Percentiles rank a stretch among this genome's conserved stretches.
Evolutionary conservation across 2,329 filamentous ascomycete genomes (phyloP).

Genomic region (Hymenoscyphus salicellus): DNA sequence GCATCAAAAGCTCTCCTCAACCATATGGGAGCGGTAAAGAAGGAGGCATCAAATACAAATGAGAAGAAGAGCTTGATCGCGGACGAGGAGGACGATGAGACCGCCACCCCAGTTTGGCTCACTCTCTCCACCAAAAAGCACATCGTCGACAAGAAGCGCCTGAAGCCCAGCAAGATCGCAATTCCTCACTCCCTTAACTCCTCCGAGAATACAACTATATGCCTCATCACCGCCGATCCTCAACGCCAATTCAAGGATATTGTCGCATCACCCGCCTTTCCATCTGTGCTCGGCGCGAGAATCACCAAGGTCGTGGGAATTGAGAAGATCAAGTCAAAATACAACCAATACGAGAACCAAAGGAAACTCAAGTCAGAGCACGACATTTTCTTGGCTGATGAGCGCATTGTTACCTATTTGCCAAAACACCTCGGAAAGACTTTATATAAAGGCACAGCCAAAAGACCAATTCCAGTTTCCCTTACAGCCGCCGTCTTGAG

Average conservation of each 20-base stretch:
- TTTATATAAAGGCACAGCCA: conserved; percentile 80
- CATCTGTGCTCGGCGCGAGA: conserved; percentile 60
- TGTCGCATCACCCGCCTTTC: conserved; percentile 70
- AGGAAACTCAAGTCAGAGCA: conserved; percentile 81
- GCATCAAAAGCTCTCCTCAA: conserved; percentile 61
- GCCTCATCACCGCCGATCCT: conserved; percentile 76
- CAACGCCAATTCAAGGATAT: conserved; percentile 91
- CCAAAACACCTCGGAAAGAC: conserved; percentile 82
- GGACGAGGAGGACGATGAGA: conserved; percentile 41
- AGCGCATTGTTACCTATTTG: conserved; percentile 72
- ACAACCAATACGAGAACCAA: conserved; percentile 81
- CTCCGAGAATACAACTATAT: conserved; percentile 66
- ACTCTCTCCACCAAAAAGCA: conserved; percentile 64
- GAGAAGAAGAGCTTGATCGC: conserved; percentile 57
- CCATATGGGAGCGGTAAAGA: conserved; percentile 57
- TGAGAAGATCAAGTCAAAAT: conserved; percentile 83
- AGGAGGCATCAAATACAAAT: conserved; percentile 43
- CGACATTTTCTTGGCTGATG: conserved; percentile 91
- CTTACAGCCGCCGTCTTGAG: conserved; percentile 63
- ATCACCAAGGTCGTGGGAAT: conserved; percentile 78
- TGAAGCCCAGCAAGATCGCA: conserved; percentile 80
- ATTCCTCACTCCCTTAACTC: conserved; percentile 74
- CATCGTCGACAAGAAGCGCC: conserved; percentile 67
- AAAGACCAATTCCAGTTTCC: conserved; percentile 81
- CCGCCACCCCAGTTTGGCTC: conserved; percentile 58